phyloP scores from a whole-genome alignment of 805 yeast species.

The Teunomyces aglyptinius region DNA sequence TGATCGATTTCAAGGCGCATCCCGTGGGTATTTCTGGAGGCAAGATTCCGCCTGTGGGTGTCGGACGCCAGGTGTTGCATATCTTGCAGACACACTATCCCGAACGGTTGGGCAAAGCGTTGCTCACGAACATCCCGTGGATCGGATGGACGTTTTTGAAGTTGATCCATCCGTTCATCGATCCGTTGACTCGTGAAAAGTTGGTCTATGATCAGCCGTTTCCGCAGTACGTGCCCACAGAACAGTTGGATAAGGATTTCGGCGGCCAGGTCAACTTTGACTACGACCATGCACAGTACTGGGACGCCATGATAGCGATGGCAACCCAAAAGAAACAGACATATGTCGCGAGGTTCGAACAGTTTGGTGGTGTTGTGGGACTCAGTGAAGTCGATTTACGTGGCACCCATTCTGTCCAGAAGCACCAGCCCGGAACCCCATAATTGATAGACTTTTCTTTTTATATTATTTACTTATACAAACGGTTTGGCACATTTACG shows the following conservation, averaged over 20 bases:
- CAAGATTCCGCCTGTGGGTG: slow-evolving; percentile 48
- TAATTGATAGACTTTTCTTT: background rate
- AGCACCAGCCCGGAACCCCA: slow-evolving; percentile 18
- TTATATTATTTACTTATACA: background rate
- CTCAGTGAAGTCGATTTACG: slow-evolving; percentile 81
- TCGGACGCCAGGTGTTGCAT: slow-evolving; percentile 79
- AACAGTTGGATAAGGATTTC: slow-evolving; percentile 78
- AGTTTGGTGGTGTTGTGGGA: slow-evolving; percentile 73
- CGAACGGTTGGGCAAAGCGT: slow-evolving; percentile 90
- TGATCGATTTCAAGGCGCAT: slow-evolving; percentile 59
- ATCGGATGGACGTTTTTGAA: slow-evolving; percentile 90
- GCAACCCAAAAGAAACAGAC: slow-evolving; percentile 59
- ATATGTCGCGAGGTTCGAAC: slow-evolving; percentile 66
- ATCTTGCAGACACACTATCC: slow-evolving; percentile 97
- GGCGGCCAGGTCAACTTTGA: slow-evolving; percentile 86
- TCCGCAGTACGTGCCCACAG: slow-evolving; percentile 72
- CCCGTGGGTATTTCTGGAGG: slow-evolving; percentile 47
- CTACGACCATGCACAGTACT: slow-evolving; percentile 76
- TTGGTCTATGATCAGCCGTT: slow-evolving; percentile 90
- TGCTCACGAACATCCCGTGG: slow-evolving; percentile 90
- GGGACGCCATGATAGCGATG: slow-evolving; percentile 66
- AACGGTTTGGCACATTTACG: slow-evolving; percentile 94
- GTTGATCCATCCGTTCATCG: slow-evolving; percentile 92
- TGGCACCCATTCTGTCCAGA: slow-evolving; percentile 31
- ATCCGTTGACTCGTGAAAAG: slow-evolving; percentile 92